Evolutionary conservation across 495 filamentous ascomycete genomes (phyloP), one percentile per base, ranked within the genome.

Genomic region (Pseudevernia furfuracea): DNA sequence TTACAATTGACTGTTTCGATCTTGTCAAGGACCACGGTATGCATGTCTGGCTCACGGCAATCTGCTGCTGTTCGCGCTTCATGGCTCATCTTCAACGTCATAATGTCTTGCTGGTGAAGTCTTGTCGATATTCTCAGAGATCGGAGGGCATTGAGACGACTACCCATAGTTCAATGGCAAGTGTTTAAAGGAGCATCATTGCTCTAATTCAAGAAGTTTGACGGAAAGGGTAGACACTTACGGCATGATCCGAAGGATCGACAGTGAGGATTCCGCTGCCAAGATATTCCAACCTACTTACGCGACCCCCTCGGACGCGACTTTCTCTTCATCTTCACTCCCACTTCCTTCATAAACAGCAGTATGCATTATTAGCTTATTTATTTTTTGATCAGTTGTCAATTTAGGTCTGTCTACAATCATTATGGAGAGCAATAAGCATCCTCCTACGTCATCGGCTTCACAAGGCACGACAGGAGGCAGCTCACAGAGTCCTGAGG

Each of bases 61-160:
- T 91, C 87, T 30, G 80, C 75, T 4, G 87, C 85, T 11, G 90
- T 95, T 61, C 90, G 85, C 68, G 90, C 81, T 62, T 79, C 74
- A 62, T 86, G 83, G 46, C 61, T 61, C 10, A 28, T 48, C n/a
- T 38, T 38, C 23, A 32, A 25, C 14, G 37, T 28, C 60, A 66
- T 66, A 23, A 30, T 36, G 19, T 15, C 10, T 23, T 32, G 43
- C 19, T 28, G 25, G 9, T 19, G 21, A 6, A 25, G 2, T 52
- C 32, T 53, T 17, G 38, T 25, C 21, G 36, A 28, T 44, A 21
- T 19, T 30, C 37, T 63, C 52, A n/a, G 43, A 17, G 7, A 25
- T 23, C 15, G 37, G 39, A 34, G 44, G 12, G 25, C 0, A 2
- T 28, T 8, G 10, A 32, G 12, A 14, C 39, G 30, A 58, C 41